Evolutionary conservation across 1,284 basidiomycete genomes (phyloP).

Genomic region (Melanopsichium pennsylvanicum): DNA sequence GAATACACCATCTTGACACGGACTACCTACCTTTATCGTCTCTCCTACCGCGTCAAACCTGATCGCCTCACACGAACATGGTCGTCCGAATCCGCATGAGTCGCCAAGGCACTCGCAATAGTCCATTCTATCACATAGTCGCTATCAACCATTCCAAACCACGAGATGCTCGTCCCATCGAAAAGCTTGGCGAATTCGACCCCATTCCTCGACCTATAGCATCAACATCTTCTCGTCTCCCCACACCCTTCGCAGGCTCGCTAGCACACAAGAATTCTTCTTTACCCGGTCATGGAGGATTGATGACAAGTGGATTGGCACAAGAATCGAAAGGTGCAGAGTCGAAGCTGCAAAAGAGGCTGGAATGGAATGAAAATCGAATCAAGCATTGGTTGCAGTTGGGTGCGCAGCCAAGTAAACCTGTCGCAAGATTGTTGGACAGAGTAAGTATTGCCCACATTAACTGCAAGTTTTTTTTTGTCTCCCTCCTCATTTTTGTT

Average conservation of each 20-base stretch:
- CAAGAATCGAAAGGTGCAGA: not conserved
- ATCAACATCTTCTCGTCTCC: constrained; percentile 1
- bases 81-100: constrained; percentile 84
- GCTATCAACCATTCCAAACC: constrained; percentile 79
- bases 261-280: not conserved
- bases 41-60: no score
- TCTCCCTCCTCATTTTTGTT: no score
- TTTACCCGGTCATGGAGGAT: constrained; percentile 37
- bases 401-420: constrained; percentile 82
- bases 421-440: constrained; percentile 80
- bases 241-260: constrained; percentile 17
- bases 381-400: constrained; percentile 87
- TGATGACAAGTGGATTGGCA: constrained; percentile 50
- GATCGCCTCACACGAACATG: no score
- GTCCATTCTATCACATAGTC: constrained; percentile 85
- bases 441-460: no score
- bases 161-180: constrained; percentile 87
- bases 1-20: no score
- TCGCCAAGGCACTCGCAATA: constrained; percentile 80
- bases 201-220: constrained; percentile 70
- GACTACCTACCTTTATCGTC: no score
- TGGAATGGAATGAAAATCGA: constrained; percentile 88
- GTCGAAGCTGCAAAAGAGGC: constrained; percentile 72
- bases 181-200: constrained; percentile 87
- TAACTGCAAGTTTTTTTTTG: no score